These are phyloP conservation scores for Penicillium goetzii DNA, from an alignment of 495 filamentous ascomycete species.

Conservation along the genomic window DNA sequence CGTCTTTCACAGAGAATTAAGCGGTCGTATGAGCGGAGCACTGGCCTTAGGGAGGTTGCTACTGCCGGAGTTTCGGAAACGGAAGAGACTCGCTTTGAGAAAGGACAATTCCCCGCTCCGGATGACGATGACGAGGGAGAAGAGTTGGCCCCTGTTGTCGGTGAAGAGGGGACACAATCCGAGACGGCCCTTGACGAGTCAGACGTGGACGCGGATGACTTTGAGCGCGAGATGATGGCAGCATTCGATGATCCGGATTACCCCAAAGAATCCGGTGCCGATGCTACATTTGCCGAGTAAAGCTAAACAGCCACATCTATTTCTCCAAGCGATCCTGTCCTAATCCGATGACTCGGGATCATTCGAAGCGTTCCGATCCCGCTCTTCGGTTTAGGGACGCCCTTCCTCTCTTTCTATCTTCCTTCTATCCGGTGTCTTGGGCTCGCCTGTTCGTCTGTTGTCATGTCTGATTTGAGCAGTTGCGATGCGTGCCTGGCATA, in stretches of 20 bases:
- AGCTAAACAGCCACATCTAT: not conserved
- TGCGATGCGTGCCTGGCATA: constrained; percentile 44
- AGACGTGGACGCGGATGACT: constrained; percentile 60
- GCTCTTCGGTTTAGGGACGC: not conserved
- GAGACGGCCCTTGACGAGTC: constrained; percentile 22
- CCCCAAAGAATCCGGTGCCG: constrained; percentile 39
- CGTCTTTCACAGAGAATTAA: constrained; percentile 53
- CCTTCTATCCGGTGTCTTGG: constrained; percentile 7
- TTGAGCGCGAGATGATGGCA: constrained; percentile 69
- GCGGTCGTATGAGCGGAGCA: constrained; percentile 52
- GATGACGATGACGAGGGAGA: constrained; percentile 54
- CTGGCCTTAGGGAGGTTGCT: constrained; percentile 50
- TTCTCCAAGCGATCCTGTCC: not conserved
- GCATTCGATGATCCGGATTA: constrained; percentile 61
- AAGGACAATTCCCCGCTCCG: constrained; percentile 26
- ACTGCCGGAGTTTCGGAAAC: constrained; percentile 40
- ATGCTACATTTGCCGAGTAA: constrained; percentile 3
- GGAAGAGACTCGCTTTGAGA: constrained; percentile 27
- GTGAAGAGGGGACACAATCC: constrained; percentile 20
- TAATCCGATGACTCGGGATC: not conserved
- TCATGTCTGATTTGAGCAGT: constrained; percentile 24
- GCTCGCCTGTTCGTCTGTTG: constrained; percentile 15
- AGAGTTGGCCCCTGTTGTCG: constrained; percentile 13
- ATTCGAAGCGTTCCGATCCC: not conserved
- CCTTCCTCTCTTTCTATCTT: not conserved